Conservation (phyloP, 306 rosid genomes). For the Prunus mongolica region DNA sequence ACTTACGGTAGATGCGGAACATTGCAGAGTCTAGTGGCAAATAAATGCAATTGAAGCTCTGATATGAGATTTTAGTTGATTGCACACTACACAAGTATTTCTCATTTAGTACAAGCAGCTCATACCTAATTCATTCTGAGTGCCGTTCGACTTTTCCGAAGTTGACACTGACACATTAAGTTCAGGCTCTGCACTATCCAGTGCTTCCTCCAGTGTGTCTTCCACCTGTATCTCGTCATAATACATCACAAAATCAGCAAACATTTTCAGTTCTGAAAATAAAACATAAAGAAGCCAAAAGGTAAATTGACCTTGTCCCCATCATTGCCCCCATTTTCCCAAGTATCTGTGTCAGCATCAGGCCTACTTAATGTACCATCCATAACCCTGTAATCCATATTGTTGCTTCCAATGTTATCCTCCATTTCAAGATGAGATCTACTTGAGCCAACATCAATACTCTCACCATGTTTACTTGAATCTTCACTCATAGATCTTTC, state of each 20-base stretch:
- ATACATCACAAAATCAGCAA: conserved; percentile 22
- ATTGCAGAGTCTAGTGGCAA: conserved; percentile 1
- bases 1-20: not conserved
- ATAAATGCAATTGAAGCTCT: not conserved
- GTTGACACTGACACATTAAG: conserved; percentile 20
- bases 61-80: not conserved
- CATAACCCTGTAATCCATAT: conserved; percentile 16
- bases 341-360: conserved; percentile 18
- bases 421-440: conserved; percentile 31
- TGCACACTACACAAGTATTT: not conserved
- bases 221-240: conserved; percentile 39
- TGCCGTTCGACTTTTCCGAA: conserved; percentile 7
- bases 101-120: conserved; percentile 9
- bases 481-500: conserved; percentile 21
- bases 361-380: conserved; percentile 24
- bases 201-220: conserved; percentile 31
- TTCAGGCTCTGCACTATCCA: conserved; percentile 28
- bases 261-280: conserved; percentile 12
- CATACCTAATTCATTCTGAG: conserved; percentile 44
- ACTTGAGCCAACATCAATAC: conserved; percentile 25
- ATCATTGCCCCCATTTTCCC: conserved; percentile 24
- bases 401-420: conserved; percentile 25
- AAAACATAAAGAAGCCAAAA: not conserved
- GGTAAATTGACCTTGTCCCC: conserved; percentile 5
- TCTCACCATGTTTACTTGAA: conserved; percentile 24